Percentiles rank a stretch among this genome's conserved stretches.
Conservation (phyloP, 2,329 filamentous ascomycete genomes). For the Apiospora marii region DNA sequence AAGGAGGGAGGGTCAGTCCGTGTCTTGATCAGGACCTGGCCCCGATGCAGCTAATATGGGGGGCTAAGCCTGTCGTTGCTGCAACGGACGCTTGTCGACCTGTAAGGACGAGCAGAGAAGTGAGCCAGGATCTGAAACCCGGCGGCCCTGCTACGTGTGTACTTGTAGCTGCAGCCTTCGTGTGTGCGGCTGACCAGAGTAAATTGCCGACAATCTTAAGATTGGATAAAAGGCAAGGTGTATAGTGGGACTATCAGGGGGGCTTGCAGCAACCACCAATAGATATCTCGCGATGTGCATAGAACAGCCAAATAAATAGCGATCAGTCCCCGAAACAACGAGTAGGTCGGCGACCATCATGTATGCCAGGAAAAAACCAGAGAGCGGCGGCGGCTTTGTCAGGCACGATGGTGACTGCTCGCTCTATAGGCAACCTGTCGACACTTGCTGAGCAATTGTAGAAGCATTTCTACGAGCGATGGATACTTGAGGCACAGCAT, state of each 20-base stretch:
- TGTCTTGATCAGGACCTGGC: constrained; percentile 8
- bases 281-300: background rate
- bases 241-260: constrained; percentile 16
- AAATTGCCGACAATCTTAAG: constrained; percentile 19
- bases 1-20: background rate
- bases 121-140: constrained; percentile 1
- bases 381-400: background rate
- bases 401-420: background rate
- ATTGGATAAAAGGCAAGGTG: constrained; percentile 4
- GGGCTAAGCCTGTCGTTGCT: constrained; percentile 12
- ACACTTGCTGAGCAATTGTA: background rate
- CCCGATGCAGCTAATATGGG: background rate
- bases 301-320: background rate
- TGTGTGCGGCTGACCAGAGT: constrained; percentile 4
- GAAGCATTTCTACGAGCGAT: background rate
- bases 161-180: constrained; percentile 10
- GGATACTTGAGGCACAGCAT: background rate
- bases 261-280: constrained; percentile 6
- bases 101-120: background rate
- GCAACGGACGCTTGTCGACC: background rate
- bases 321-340: background rate
- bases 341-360: background rate
- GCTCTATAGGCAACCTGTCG: background rate
- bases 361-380: background rate
- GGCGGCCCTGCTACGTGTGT: background rate